phyloP scores from a whole-genome alignment of 2,329 filamentous ascomycete species.

The Helminthosporium solani region DNA sequence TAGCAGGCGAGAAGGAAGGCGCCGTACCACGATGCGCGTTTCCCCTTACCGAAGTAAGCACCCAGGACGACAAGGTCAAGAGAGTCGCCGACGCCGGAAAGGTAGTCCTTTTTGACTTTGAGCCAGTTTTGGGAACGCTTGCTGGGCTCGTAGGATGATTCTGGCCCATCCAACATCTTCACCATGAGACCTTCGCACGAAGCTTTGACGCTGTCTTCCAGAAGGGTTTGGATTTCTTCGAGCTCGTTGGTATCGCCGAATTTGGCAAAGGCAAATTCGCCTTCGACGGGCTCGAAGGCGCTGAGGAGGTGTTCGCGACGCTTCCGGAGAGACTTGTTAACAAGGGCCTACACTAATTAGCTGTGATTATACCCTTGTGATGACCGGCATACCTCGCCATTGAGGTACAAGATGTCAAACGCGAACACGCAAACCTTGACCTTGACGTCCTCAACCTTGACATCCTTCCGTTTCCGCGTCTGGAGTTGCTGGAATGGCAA shows the following conservation, averaged over 20 bases:
- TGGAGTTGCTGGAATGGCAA: constrained; percentile 96
- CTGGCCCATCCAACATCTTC: constrained; percentile 93
- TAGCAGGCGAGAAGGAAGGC: constrained; percentile 95
- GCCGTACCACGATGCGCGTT: constrained; percentile 92
- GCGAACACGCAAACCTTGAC: constrained; percentile 97
- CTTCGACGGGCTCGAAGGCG: constrained; percentile 76
- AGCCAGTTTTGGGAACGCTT: constrained; percentile 98
- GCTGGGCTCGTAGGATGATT: constrained; percentile 93
- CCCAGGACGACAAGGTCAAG: constrained; percentile 94
- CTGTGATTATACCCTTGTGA: neutral
- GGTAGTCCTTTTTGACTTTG: constrained; percentile 98
- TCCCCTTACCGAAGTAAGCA: constrained; percentile 91
- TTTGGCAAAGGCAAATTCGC: constrained; percentile 88
- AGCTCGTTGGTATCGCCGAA: constrained; percentile 84
- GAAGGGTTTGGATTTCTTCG: constrained; percentile 86
- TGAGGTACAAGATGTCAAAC: constrained; percentile 90
- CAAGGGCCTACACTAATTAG: constrained; percentile 59
- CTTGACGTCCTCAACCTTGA: constrained; percentile 92
- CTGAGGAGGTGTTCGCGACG: constrained; percentile 72
- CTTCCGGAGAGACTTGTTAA: constrained; percentile 82
- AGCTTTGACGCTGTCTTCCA: constrained; percentile 93
- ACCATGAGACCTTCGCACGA: constrained; percentile 98
- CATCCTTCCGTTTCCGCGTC: constrained; percentile 97
- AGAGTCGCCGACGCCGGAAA: constrained; percentile 89
- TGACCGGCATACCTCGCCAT: constrained; percentile 66